Conservation (phyloP, 1,284 basidiomycete genomes). For the Caloboletus inedulis region DNA sequence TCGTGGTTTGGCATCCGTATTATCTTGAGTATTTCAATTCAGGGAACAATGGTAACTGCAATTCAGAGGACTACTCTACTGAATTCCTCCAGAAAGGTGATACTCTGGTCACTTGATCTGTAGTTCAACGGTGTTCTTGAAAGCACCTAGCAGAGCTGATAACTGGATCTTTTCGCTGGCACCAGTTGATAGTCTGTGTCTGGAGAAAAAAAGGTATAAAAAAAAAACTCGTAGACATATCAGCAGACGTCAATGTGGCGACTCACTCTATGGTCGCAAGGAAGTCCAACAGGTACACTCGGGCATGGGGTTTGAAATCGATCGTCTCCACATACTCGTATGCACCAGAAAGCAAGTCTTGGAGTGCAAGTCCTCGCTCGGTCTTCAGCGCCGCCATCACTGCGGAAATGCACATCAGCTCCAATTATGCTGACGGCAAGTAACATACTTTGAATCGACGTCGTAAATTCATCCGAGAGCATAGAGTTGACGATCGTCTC, state of each 20-base stretch:
- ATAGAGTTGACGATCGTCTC: constrained; percentile 92
- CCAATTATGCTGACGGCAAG: neutral
- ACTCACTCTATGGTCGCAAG: constrained; percentile 87
- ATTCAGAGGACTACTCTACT: neutral
- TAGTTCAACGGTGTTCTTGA: constrained; percentile 89
- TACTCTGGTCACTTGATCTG: constrained; percentile 39
- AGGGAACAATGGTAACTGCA: neutral
- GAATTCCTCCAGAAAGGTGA: neutral
- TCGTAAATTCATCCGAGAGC: constrained; percentile 96
- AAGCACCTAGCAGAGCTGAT: constrained; percentile 87
- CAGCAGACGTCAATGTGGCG: neutral
- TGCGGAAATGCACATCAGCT: constrained; percentile 33
- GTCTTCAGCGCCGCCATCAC: constrained; percentile 87
- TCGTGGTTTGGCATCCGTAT: neutral
- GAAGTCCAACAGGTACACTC: constrained; percentile 90
- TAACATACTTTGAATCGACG: constrained; percentile 78
- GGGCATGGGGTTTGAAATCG: constrained; percentile 81
- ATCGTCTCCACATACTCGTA: constrained; percentile 89
- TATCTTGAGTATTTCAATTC: neutral
- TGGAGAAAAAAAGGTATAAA: constrained; percentile 37
- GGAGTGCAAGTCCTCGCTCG: constrained; percentile 90
- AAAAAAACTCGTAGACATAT: neutral
- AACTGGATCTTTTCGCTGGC: constrained; percentile 94
- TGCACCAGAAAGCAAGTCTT: constrained; percentile 92
- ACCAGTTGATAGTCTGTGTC: constrained; percentile 90